A percentile compares a stretch with the other conserved stretches of the same genome.
phyloP scores from a whole-genome alignment of 345 rosid species.

The Chamaenerion angustifolium region DNA sequence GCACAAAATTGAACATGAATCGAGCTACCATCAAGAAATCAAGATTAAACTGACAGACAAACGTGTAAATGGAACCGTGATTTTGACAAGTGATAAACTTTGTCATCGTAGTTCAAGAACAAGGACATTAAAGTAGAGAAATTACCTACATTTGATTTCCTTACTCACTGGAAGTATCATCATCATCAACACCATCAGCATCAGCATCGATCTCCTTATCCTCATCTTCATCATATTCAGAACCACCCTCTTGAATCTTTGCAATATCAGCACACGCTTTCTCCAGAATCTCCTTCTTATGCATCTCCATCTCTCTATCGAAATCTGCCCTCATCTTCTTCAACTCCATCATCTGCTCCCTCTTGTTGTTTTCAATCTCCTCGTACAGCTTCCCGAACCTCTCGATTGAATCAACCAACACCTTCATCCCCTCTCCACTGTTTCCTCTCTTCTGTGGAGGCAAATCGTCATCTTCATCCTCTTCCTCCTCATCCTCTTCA shows the following conservation, averaged over 20 bases:
- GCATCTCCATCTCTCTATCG: slow-evolving; percentile 34
- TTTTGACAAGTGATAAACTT: too few species aligned
- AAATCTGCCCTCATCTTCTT: slow-evolving; percentile 38
- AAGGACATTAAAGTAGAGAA: too few species aligned
- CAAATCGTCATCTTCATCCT: slow-evolving; percentile 17
- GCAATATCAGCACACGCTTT: slow-evolving; percentile 39
- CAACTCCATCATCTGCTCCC: slow-evolving; percentile 46
- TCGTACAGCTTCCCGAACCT: slow-evolving; percentile 44
- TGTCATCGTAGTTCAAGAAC: too few species aligned
- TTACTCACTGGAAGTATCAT: neutral
- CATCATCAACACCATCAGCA: slow-evolving; percentile 10
- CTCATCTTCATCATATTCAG: slow-evolving; percentile 8
- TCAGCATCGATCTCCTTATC: slow-evolving; percentile 13
- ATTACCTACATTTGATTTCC: too few species aligned
- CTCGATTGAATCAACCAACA: slow-evolving; percentile 36
- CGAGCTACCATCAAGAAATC: too few species aligned
- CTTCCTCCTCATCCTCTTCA: slow-evolving; percentile 21
- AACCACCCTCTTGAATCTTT: slow-evolving; percentile 24
- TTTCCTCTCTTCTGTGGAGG: slow-evolving; percentile 12
- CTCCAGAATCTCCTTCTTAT: slow-evolving; percentile 44
- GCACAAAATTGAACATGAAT: too few species aligned
- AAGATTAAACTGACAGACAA: too few species aligned
- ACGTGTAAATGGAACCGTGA: too few species aligned
- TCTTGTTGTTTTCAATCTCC: slow-evolving; percentile 45
- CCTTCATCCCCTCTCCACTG: slow-evolving; percentile 18